Evolutionary conservation across 306 rosid genomes (phyloP), one percentile per base, ranked within the genome.

Genomic region (Ochetophila trinervis): DNA sequence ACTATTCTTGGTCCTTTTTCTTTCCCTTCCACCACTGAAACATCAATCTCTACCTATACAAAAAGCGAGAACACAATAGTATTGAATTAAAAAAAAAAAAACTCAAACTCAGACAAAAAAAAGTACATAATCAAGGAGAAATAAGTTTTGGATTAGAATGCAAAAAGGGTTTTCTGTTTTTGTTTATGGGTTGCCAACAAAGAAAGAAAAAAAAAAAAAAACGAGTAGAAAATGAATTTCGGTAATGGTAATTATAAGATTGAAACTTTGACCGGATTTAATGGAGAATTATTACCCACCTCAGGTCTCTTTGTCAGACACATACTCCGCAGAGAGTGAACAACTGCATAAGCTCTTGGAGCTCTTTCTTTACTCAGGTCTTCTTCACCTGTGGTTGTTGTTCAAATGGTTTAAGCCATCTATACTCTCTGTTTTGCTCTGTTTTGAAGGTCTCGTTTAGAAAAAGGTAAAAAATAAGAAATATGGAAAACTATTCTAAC

Each of bases 1-100:
- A 89, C 90, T 76, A 93, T 93, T 35, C 78, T 82, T 69, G 83
- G 77, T 0, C 98, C 96, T 50, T 89, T 92, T 45, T 89, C 98
- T 56, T 86, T 84, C 64, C 91, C 93, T 81, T 83, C 93, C 59
- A 81, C 86, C 54, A 84, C 89, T 50, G 70, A 74, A 64, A 87
- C 86, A 78, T 92, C 98, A 50, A 66, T 78, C 81, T 86, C 79
- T 66, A 92, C 91, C 98, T 18, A 63, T 5, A 49, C 21, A 49
- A 3, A 49, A 49, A 17, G 15, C 15, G 8, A 40, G 12, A 40
- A 11, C 45, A 9, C 10, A 40, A 40, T 40, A 2, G 45, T 15
- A 8, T 6, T 37, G 6, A 7, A 7, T 0, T 6, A 13, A 5
- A 44, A 8, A 13, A 4, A 45, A 34, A 32, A 40, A 6, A 57